Percentiles rank a stretch among this genome's conserved stretches.
Evolutionary conservation across 208 protist species (phyloP).

Genomic region (Zelonia costaricensis): DNA sequence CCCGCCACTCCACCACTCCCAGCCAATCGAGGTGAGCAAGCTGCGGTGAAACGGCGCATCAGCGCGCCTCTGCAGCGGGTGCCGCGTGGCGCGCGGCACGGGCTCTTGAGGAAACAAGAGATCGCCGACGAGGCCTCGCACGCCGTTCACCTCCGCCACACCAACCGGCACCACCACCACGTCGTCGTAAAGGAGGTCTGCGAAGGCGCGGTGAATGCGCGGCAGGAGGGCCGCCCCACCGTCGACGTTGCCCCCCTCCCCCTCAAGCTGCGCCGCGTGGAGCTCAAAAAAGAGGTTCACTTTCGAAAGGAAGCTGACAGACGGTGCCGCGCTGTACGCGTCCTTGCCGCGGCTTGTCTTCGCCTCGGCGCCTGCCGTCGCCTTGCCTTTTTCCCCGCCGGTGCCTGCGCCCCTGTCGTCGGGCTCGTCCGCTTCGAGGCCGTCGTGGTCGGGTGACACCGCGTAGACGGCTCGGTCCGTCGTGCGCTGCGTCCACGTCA

Average conservation of each 20-base stretch:
- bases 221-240: background rate
- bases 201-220: constrained; percentile 2
- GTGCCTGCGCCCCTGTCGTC: background rate
- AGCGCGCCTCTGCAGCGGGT: background rate
- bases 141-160: constrained; percentile 45
- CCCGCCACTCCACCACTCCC: constrained; percentile 9
- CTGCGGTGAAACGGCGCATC: constrained; percentile 8
- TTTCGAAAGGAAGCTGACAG: background rate
- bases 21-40: constrained; percentile 12
- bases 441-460: constrained; percentile 8
- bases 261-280: background rate
- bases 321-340: background rate
- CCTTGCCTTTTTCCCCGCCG: background rate
- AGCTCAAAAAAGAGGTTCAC: constrained; percentile 34
- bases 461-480: constrained; percentile 11
- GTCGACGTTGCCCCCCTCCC: background rate
- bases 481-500: constrained; percentile 22
- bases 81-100: background rate
- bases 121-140: constrained; percentile 54
- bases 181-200: constrained; percentile 33
- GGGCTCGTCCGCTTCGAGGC: background rate
- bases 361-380: too few species aligned
- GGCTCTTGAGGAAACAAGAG: constrained; percentile 26
- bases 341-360: background rate
- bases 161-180: constrained; percentile 44